Percentiles rank a stretch among this genome's conserved stretches.
phyloP scores from a whole-genome alignment of 345 rosid genomes.

The Durio zibethinus region DNA sequence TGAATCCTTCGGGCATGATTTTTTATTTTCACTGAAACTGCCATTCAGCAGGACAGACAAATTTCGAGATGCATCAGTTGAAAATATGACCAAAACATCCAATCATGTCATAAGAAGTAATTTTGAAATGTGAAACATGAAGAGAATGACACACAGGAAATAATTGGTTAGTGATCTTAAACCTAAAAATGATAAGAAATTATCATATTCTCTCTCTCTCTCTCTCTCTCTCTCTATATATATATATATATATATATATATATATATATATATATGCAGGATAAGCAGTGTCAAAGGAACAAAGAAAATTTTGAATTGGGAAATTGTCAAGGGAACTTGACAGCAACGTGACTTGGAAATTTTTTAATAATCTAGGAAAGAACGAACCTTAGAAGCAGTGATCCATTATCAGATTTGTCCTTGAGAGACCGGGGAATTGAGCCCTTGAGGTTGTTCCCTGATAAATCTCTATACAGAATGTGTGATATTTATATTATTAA shows the following conservation, averaged over 20 bases:
- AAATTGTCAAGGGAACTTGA: background rate
- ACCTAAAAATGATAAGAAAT: background rate
- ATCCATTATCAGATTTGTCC: constrained; percentile 17
- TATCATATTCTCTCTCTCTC: background rate
- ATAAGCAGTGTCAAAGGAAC: background rate
- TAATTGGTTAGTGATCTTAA: background rate
- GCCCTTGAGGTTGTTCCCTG: constrained; percentile 23
- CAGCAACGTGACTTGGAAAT: background rate
- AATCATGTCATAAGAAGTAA: background rate
- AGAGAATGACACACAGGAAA: too few species aligned
- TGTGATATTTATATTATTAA: background rate
- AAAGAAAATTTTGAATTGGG: background rate
- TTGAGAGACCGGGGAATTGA: constrained; percentile 19
- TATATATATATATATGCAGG: background rate
- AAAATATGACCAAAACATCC: background rate
- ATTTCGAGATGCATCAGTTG: background rate
- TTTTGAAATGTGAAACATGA: background rate
- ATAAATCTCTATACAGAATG: constrained; percentile 18
- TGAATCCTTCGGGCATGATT: background rate
- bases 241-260: too few species aligned
- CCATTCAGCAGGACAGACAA: too few species aligned
- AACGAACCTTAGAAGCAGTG: constrained; percentile 18
- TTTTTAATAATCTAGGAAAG: background rate
- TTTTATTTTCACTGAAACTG: background rate
- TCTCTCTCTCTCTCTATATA: too few species aligned